A percentile compares a stretch with the other conserved stretches of the same genome.
phyloP scores from a whole-genome alignment of 805 yeast genomes.

The Isabelozyma rhagii region DNA sequence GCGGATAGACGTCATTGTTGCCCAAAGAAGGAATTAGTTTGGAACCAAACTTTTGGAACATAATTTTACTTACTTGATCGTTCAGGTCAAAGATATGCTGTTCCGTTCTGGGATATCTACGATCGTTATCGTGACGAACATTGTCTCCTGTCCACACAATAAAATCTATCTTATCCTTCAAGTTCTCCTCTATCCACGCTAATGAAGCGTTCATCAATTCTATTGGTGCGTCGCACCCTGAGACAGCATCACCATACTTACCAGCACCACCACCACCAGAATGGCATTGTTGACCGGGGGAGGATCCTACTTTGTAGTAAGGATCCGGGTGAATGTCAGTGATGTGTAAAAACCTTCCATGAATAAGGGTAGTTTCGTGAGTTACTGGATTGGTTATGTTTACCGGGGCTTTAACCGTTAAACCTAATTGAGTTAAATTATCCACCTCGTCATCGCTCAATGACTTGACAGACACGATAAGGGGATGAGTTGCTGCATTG shows the following conservation, averaged over 20 bases:
- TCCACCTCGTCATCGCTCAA: slow-evolving; percentile 1
- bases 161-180: slow-evolving; percentile 77
- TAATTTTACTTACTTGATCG: slow-evolving; percentile 48
- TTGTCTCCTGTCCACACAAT: slow-evolving; percentile 92
- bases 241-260: slow-evolving; percentile 67
- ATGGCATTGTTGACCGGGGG: slow-evolving; percentile 55
- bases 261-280: slow-evolving; percentile 53
- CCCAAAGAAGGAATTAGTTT: slow-evolving; percentile 73
- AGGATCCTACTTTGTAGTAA: slow-evolving; percentile 51
- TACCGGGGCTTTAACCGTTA: slow-evolving; percentile 32
- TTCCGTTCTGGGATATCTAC: slow-evolving; percentile 72
- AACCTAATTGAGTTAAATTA: slow-evolving; percentile 20
- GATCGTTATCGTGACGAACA: slow-evolving; percentile 79
- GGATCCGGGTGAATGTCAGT: slow-evolving; percentile 89
- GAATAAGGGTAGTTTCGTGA: slow-evolving; percentile 33
- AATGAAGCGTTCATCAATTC: slow-evolving; percentile 59
- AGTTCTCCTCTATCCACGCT: slow-evolving; percentile 60
- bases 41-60: slow-evolving; percentile 49
- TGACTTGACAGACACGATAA: neutral
- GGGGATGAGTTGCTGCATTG: neutral
- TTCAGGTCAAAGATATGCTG: slow-evolving; percentile 68
- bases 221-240: slow-evolving; percentile 78
- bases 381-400: slow-evolving; percentile 14
- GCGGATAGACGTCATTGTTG: slow-evolving; percentile 87
- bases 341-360: slow-evolving; percentile 80